Base-by-base conservation (phyloP, 1,284 basidiomycete genomes). In the Cutaneotrichosporon sp. region DNA sequence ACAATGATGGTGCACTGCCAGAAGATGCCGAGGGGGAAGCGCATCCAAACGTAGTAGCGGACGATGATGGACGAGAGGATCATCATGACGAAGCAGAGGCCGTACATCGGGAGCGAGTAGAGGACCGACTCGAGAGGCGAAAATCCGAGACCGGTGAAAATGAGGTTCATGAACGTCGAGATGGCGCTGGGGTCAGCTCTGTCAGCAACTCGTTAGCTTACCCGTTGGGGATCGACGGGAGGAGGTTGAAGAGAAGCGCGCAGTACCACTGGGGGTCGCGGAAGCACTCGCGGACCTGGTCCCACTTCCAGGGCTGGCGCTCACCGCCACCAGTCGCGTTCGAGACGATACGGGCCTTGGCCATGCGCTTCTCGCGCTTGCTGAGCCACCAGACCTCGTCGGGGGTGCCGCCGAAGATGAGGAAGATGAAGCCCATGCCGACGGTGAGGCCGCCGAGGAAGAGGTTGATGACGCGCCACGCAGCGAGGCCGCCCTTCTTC, bases 391-490 rank as follows among this genome's bases (percentile, higher is more conserved):
- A 64, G 1, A 72, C 70, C 33, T 70, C 67, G n/a, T 60, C 50
- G 0, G 70, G 70, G 11, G 67, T 72, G 34, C 69, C 72, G 29
- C 67, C 42, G 24, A 71, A 59, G n/a, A 52, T 22, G 50, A 61
- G 34, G 54, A 56, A 51, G 14, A 61, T 1, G 33, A 61, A n/a
- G 20, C 59, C 59, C 24, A 55, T 56, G 24, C 63, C 63, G 63
- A 65, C 59, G 25, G 71, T 73, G 13, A 63, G 33, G 5, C 57
- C 68, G 33, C 71, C 71, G 22, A 73, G 67, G 64, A 73, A 73
- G 29, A 67, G 67, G 59, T 70, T 70, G 67, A 73, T 73, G 10
- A 66, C 67, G 25, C 70, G 57, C 71, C 71, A 72, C 0, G 60
- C 69, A 11, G 65, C 62, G 3, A 67, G 53, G 4, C 52, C 56